Conservation (phyloP, 805 yeast species). For the Scheffersomyces spartinae region DNA sequence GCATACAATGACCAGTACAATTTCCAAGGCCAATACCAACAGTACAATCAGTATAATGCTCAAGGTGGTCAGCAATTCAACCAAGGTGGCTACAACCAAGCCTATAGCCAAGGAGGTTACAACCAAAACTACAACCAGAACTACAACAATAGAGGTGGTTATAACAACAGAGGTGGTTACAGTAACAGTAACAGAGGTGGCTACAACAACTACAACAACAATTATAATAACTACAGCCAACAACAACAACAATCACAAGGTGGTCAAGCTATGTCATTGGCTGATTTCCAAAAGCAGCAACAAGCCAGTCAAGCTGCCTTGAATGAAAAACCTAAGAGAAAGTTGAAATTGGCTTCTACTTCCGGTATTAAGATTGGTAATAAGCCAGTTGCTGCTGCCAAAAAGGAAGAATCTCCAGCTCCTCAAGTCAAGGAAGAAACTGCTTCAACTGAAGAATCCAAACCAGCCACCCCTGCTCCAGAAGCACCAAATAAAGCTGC, state of each 20-base stretch:
- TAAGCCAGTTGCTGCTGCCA: conserved; percentile 19
- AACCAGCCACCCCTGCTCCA: conserved; percentile 5
- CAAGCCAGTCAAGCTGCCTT: conserved; percentile 27
- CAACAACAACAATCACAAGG: conserved; percentile 6
- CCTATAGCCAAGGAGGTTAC: conserved; percentile 9
- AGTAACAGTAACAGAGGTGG: conserved; percentile 6
- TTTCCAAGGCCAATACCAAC: conserved; percentile 15
- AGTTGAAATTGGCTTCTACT: conserved; percentile 54
- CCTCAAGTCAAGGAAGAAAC: conserved; percentile 4
- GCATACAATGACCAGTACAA: conserved; percentile 7
- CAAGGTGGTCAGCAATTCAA: conserved; percentile 14
- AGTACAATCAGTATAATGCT: conserved; percentile 7
- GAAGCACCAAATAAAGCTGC: conserved; percentile 7
- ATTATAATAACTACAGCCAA: conserved; percentile 6
- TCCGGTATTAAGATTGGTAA: conserved; percentile 54
- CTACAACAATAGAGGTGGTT: conserved; percentile 10
- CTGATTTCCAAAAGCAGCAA: conserved; percentile 69
- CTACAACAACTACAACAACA: conserved; percentile 6
- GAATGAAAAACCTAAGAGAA: conserved; percentile 50
- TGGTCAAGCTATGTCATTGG: conserved; percentile 48
- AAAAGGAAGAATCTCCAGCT: conserved; percentile 5
- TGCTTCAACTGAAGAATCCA: conserved; percentile 5
- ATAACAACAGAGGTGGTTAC: conserved; percentile 7
- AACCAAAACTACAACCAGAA: conserved; percentile 15
- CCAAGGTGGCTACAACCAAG: conserved; percentile 6